Conservation (phyloP, 148 eudicot genomes). For the Vaccinium macrocarpon region DNA sequence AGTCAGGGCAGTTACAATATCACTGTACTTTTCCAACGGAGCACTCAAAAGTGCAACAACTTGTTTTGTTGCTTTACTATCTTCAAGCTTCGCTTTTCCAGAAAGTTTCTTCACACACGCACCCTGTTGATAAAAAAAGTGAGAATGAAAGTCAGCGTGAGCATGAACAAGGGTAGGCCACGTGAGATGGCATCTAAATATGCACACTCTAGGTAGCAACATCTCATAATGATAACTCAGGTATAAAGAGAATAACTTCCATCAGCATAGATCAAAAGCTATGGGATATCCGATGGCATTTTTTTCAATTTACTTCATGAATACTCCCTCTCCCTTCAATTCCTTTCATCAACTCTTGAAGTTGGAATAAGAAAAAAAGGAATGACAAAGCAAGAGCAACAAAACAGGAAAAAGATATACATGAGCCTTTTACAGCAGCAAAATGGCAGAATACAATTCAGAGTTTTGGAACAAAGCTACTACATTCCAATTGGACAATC, state of each 20-base stretch:
- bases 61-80: constrained; percentile 89
- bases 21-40: constrained; percentile 92
- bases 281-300: not conserved
- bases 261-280: not conserved
- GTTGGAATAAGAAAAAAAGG: constrained; percentile 13
- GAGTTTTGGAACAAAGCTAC: not conserved
- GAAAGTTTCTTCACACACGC: constrained; percentile 88
- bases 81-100: constrained; percentile 83
- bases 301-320: not conserved
- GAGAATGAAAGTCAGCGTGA: not conserved
- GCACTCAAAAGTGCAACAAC: constrained; percentile 98
- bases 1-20: constrained; percentile 85
- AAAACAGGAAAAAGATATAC: not conserved
- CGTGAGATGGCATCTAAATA: constrained; percentile 6
- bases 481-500: not conserved
- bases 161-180: not conserved
- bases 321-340: not conserved
- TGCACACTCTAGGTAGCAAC: not conserved
- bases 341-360: not conserved
- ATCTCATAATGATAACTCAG: not conserved
- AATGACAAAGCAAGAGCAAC: constrained; percentile 7
- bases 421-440: not conserved
- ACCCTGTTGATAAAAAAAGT: constrained; percentile 51
- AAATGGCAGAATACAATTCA: not conserved
- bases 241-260: not conserved